These are phyloP conservation scores for Scedosporium boydii DNA, from an alignment of 2,329 filamentous ascomycete species.

Conservation along the genomic window DNA sequence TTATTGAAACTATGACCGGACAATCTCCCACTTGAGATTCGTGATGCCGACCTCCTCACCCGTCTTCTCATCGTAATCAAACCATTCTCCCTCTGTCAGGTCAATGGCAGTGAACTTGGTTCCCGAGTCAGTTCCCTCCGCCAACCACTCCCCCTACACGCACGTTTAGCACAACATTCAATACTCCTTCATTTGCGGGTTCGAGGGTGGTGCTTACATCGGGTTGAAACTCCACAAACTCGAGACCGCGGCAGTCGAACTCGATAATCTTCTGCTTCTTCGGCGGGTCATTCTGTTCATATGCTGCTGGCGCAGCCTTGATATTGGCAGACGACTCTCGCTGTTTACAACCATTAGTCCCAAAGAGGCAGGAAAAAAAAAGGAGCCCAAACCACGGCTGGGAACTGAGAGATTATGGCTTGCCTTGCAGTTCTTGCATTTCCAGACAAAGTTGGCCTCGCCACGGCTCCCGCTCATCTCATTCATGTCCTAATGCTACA, in stretches of 20 bases:
- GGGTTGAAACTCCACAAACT: slow-evolving; percentile 83
- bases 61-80: slow-evolving; percentile 92
- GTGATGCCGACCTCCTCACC: slow-evolving; percentile 88
- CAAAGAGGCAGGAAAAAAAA: not conserved
- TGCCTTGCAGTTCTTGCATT: slow-evolving; percentile 96
- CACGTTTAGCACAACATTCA: not conserved
- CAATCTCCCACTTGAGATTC: slow-evolving; percentile 79
- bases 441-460: slow-evolving; percentile 99
- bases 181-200: slow-evolving; percentile 4
- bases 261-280: slow-evolving; percentile 74
- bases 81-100: slow-evolving; percentile 87
- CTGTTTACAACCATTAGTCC: slow-evolving; percentile 28
- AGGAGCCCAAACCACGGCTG: not conserved
- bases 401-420: slow-evolving; percentile 8
- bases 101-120: slow-evolving; percentile 80
- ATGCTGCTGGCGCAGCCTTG: slow-evolving; percentile 61
- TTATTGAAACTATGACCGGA: slow-evolving; percentile 44
- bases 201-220: slow-evolving; percentile 49
- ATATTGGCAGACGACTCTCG: slow-evolving; percentile 81
- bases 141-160: slow-evolving; percentile 76
- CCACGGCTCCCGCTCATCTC: slow-evolving; percentile 89
- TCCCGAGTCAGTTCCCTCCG: slow-evolving; percentile 67
- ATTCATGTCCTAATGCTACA: slow-evolving; percentile 61
- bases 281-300: slow-evolving; percentile 61
- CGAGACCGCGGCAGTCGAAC: slow-evolving; percentile 87